phyloP scores from a whole-genome alignment of 2,329 filamentous ascomycete species.

The Fusarium tupiense region DNA sequence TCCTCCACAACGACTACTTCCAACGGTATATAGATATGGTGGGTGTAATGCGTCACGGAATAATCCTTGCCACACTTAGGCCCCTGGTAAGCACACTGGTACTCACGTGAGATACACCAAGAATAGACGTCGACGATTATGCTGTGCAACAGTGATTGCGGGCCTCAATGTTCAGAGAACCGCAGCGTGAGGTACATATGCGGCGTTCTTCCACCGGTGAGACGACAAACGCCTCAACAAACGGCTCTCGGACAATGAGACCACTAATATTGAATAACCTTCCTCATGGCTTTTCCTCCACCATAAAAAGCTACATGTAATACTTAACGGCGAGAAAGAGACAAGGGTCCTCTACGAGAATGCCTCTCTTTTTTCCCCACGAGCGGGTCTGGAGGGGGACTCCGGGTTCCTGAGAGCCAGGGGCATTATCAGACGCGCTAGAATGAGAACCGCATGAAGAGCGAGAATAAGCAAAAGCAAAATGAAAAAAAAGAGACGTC shows the following conservation, averaged over 20 bases:
- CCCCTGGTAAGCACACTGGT: neutral
- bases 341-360: slow-evolving; percentile 8
- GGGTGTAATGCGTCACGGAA: neutral
- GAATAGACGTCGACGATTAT: neutral
- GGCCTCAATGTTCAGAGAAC: neutral
- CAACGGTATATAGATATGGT: slow-evolving; percentile 16
- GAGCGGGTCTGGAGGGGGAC: slow-evolving; percentile 10
- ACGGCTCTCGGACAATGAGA: neutral
- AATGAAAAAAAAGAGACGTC: neutral
- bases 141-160: neutral
- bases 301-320: neutral
- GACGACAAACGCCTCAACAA: slow-evolving; percentile 9
- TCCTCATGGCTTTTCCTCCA: neutral
- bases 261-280: neutral
- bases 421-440: slow-evolving; percentile 19
- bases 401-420: slow-evolving; percentile 27
- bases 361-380: neutral
- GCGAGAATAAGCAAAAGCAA: slow-evolving; percentile 2
- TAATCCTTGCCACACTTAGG: neutral
- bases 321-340: neutral
- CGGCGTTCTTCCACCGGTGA: neutral
- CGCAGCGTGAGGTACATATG: neutral
- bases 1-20: slow-evolving; percentile 5
- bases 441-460: slow-evolving; percentile 16
- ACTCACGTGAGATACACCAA: slow-evolving; percentile 1